Conservation (phyloP, 148 eudicot genomes). For the Silene conica region DNA sequence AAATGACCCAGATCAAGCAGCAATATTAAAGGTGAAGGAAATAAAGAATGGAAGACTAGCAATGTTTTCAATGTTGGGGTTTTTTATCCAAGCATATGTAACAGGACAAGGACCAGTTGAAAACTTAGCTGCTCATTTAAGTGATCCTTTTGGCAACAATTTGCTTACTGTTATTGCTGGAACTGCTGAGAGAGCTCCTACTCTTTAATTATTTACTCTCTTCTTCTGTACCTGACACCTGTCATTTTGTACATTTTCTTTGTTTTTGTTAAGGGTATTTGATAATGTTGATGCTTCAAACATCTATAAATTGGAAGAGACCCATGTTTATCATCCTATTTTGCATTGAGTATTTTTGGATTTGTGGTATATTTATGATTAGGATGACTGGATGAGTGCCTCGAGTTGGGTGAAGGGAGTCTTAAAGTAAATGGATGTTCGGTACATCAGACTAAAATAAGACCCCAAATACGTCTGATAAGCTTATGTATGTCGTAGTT, state of each 20-base stretch:
- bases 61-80: conserved; percentile 94
- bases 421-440: too few relatives aligned
- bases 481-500: too few relatives aligned
- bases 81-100: conserved; percentile 93
- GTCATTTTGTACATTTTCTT: conserved; percentile 21
- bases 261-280: neutral
- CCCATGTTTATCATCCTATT: neutral
- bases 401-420: too few relatives aligned
- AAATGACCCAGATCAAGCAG: conserved; percentile 93
- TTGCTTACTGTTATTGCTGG: conserved; percentile 82
- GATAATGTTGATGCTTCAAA: conserved; percentile 15
- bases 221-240: neutral
- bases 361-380: too few relatives aligned
- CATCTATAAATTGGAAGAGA: conserved; percentile 10
- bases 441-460: too few relatives aligned
- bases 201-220: conserved; percentile 38
- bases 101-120: conserved; percentile 98
- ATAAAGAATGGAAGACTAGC: conserved; percentile 97
- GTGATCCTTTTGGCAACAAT: conserved; percentile 92
- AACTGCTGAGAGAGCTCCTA: conserved; percentile 74
- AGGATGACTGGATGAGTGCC: too few relatives aligned
- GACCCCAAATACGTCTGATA: too few relatives aligned
- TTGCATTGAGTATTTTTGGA: too few relatives aligned
- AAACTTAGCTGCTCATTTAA: conserved; percentile 72
- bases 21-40: conserved; percentile 92